These are phyloP conservation scores for Brassica incana DNA, from an alignment of 345 rosid genomes.

Conservation along the genomic window DNA sequence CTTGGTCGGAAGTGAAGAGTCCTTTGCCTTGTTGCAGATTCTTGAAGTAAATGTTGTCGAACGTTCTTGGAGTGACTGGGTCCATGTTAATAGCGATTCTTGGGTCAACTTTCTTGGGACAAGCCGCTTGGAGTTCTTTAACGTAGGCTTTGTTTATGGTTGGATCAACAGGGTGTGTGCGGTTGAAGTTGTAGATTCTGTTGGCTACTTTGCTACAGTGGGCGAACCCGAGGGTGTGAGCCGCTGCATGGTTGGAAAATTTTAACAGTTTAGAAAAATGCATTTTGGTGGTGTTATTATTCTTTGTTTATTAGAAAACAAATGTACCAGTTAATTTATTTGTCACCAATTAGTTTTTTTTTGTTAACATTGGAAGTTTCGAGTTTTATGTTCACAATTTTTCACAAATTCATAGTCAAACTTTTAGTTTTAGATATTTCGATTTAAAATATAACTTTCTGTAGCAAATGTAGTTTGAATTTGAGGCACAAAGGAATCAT, in stretches of 20 bases:
- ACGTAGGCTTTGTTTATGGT: constrained; percentile 61
- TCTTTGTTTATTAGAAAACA: no score
- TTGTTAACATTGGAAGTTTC: no score
- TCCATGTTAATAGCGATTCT: constrained; percentile 80
- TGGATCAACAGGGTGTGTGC: constrained; percentile 54
- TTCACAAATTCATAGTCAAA: no score
- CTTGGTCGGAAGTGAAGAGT: constrained; percentile 79
- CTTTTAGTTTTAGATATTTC: no score
- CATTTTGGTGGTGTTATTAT: background rate
- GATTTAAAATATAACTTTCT: no score
- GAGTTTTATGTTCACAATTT: no score
- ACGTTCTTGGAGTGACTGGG: constrained; percentile 56
- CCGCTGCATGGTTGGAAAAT: constrained; percentile 45
- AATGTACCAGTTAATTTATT: background rate
- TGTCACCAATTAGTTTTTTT: background rate
- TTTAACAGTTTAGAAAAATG: background rate
- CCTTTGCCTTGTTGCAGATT: constrained; percentile 73
- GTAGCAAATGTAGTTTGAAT: no score
- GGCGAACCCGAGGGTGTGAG: constrained; percentile 83
- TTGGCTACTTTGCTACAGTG: constrained; percentile 59
- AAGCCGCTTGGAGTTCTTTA: constrained; percentile 54
- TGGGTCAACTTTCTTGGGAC: constrained; percentile 70
- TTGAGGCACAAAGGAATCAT: background rate
- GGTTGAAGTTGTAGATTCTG: constrained; percentile 64
- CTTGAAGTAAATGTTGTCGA: constrained; percentile 71